Conservation (phyloP, 2,329 filamentous ascomycete genomes). For the Beauveria australis region DNA sequence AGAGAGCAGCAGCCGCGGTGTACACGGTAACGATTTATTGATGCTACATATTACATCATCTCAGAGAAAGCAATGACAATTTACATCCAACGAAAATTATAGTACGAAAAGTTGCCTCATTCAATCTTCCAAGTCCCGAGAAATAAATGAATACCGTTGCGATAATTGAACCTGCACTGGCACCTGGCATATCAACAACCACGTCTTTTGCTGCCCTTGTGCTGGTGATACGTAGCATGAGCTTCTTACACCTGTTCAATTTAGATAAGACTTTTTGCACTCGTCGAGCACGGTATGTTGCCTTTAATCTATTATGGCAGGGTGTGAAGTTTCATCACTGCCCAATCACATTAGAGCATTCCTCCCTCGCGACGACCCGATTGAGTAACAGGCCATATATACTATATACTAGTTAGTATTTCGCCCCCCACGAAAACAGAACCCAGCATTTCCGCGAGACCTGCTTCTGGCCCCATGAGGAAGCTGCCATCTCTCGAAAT, state of each 20-base stretch:
- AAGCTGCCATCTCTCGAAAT: not conserved
- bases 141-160: not conserved
- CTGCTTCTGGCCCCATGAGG: not conserved
- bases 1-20: not conserved
- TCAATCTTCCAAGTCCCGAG: not conserved
- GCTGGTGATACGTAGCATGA: slow-evolving; percentile 3
- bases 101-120: not conserved
- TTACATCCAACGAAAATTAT: not conserved
- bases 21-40: not conserved
- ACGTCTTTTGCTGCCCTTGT: not conserved
- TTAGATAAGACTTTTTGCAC: not conserved
- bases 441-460: not conserved
- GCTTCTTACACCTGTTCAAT: not conserved
- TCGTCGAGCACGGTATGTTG: not conserved
- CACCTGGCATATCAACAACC: not conserved
- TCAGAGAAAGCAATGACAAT: not conserved
- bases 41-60: not conserved
- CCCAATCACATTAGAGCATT: not conserved
- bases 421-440: not conserved
- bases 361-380: not conserved
- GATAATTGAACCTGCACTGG: too few relatives aligned
- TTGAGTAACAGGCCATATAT: not conserved
- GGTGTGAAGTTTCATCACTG: not conserved
- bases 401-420: too few relatives aligned
- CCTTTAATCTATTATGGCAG: not conserved